A percentile compares a stretch with the other conserved stretches of the same genome.
phyloP scores from a whole-genome alignment of 1,139 yeast genomes.

The Saccharomyces hybrid region DNA sequence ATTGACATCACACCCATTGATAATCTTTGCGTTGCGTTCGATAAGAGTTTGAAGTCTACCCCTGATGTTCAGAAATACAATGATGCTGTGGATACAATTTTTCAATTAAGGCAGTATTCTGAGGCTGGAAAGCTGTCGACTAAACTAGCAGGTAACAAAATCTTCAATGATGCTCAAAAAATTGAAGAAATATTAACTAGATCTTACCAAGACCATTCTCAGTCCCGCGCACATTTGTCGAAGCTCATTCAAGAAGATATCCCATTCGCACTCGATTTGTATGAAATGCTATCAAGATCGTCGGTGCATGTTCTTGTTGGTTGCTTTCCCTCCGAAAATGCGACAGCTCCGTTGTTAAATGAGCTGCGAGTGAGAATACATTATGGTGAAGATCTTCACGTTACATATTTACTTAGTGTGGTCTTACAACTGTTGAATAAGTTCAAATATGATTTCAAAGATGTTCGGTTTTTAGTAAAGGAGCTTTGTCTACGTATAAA shows the following conservation, averaged over 20 bases:
- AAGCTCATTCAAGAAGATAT: conserved; percentile 12
- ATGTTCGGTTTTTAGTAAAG: conserved; percentile 20
- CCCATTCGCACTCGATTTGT: conserved; percentile 15
- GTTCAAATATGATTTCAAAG: conserved; percentile 17
- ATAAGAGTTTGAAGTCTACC: conserved; percentile 2
- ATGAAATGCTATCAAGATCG: conserved; percentile 15
- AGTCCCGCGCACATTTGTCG: conserved; percentile 16
- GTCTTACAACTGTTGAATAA: conserved; percentile 22
- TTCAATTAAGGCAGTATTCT: background rate
- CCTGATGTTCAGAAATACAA: conserved; percentile 5
- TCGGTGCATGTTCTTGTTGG: conserved; percentile 22
- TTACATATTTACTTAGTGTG: conserved; percentile 16
- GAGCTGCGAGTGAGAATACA: conserved; percentile 19
- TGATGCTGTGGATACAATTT: conserved; percentile 6
- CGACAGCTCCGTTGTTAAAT: conserved; percentile 14
- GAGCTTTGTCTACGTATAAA: conserved; percentile 19
- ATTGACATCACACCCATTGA: background rate
- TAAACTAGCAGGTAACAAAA: conserved; percentile 2
- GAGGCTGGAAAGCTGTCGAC: background rate
- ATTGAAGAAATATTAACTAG: conserved; percentile 21
- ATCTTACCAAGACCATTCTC: conserved; percentile 26
- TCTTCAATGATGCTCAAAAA: background rate
- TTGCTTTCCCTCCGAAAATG: conserved; percentile 14
- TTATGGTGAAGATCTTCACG: conserved; percentile 15
- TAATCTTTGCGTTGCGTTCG: conserved; percentile 1